Evolutionary conservation across 805 yeast species (phyloP), one percentile per base, ranked within the genome.

Genomic region (Ascoidea tarda): DNA sequence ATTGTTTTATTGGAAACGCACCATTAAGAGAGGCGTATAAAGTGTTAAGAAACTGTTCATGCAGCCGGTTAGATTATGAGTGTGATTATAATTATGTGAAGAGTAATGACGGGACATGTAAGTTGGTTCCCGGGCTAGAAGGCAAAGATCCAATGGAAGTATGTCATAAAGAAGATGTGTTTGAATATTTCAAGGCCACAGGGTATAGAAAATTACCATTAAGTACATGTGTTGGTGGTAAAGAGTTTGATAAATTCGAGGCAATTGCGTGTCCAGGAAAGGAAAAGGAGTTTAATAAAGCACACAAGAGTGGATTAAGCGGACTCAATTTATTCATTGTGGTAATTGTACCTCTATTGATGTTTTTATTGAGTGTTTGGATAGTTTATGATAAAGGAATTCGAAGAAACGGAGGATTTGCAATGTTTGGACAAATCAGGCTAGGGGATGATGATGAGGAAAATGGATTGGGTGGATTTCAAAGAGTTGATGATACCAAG

Each of bases 251-350:
- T 62, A 72, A 76, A 46, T 77, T 81, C 65, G 74, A 69, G 16
- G 73, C 84, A 2, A 74, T 69, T 52, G 78, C 97, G 6, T 93
- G 99, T 66, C 97, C 98, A 5, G 98, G 98, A 1, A 86, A 81
- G 60, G 81, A 82, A 55, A 66, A 69, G 8, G 82, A 87, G 59
- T 89, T 79, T 62, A 66, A 71, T 52, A 64, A 67, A 38, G 67
- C 73, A 54, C 70, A 76, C 50, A 76, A 79, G 56, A 69, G 70
- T 32, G 80, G 83, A 1, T 61, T 86, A 4, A 75, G 71, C 10
- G 84, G 87, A 0, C 68, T 72, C 21, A 73, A 77, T 12, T 63
- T 84, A 53, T 67, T 79, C 49, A 52, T 78, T 33, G 71, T 84
- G 2, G 66, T 87, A 16, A 59, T 77, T 6, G 59, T 84, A 16